Evolutionary conservation across 306 rosid genomes (phyloP), one percentile per base, ranked within the genome.

Genomic region (Lathyrus aphaca): DNA sequence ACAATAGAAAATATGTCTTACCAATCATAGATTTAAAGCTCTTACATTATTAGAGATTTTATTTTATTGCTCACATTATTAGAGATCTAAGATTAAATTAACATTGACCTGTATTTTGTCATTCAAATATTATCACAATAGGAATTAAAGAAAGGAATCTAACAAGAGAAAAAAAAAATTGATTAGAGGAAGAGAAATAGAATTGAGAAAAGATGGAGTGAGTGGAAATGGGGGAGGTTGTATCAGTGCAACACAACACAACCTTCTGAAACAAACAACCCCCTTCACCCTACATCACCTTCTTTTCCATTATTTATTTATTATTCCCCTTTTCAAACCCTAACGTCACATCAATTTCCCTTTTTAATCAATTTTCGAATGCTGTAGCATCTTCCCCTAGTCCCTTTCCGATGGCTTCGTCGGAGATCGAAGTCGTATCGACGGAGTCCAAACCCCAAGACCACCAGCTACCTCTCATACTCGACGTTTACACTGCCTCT

Each of bases 361-460:
- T 30, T 77, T 37, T 27, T 25, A 25, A 40, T 54, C 5, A 32
- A 25, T 42, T 4, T 37, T 17, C 61, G 65, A 39, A 55, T 81
- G 68, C 73, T 9, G 8, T 32, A 44, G 64, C 56, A 63, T 8
- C 19, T 17, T 9, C 38, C 39, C 38, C 9, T 8, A 46, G 0
- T 15, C 10, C 8, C 16, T 3, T 2, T 42, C 46, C 25, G 21
- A 92, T 92, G 97, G 87, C 85, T 60, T 85, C 96, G 25, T 91
- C 97, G 42, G 99, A 91, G 86, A 88, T 90, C 75, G 95, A 88
- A 86, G 83, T 91, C 27, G 92, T 82, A 3, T 82, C 96, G 19
- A 77, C 82, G 69, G 88, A 82, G 44, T 78, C 92, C 18, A 85
- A 77, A 45, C 66, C 97, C 79, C 86, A 49, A 64, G 80, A 61